These are phyloP conservation scores for Acorus gramineus DNA, from an alignment of 106 monocot genomes.

Conservation along the genomic window DNA sequence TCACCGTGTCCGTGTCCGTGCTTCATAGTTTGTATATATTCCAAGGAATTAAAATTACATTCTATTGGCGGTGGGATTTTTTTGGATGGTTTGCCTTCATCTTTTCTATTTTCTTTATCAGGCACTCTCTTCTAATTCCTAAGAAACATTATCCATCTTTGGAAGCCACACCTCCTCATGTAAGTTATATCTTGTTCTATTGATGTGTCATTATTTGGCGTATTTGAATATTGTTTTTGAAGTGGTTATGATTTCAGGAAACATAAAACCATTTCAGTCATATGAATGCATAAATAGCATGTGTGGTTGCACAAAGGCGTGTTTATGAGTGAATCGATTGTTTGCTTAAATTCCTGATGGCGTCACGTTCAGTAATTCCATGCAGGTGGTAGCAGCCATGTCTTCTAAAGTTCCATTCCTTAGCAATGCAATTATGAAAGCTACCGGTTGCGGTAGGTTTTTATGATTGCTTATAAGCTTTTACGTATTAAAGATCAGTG, in stretches of 20 bases:
- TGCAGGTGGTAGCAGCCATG: constrained; percentile 78
- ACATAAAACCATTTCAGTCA: no score
- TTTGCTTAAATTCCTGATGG: no score
- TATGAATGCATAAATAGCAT: no score
- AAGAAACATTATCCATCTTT: constrained; percentile 73
- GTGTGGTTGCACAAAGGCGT: no score
- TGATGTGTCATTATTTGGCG: not conserved
- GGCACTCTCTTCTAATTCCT: constrained; percentile 85
- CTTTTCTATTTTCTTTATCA: constrained; percentile 15
- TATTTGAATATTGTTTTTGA: no score
- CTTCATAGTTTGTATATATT: no score
- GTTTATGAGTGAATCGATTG: no score
- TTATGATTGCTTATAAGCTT: no score
- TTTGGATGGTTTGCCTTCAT: not conserved
- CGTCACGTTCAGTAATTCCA: not conserved
- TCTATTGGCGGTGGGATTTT: not conserved
- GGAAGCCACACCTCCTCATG: constrained; percentile 59
- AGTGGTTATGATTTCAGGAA: no score
- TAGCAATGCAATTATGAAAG: constrained; percentile 82
- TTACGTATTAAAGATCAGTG: no score
- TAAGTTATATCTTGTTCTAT: constrained; percentile 18
- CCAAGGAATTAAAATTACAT: not conserved
- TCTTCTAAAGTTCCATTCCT: constrained; percentile 78
- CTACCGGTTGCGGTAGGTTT: constrained; percentile 69
- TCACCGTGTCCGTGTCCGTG: no score